Conservation (phyloP, 2,329 filamentous ascomycete genomes). For the Didymella pomorum region DNA sequence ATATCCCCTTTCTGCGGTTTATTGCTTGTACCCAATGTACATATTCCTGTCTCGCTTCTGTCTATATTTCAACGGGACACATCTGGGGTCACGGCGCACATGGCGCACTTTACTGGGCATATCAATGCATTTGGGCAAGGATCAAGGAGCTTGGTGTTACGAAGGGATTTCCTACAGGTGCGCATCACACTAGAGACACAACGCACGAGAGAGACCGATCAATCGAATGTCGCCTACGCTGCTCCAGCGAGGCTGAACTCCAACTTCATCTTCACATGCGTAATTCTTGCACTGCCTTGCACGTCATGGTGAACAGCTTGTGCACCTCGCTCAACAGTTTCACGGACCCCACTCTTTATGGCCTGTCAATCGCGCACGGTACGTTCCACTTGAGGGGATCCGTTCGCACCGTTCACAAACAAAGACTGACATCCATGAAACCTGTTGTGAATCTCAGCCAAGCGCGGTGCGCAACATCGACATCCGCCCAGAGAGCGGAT, state of each 20-base stretch:
- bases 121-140: constrained; percentile 21
- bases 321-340: constrained; percentile 17
- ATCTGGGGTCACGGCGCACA: constrained; percentile 14
- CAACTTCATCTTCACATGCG: not conserved
- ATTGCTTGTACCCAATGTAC: constrained; percentile 28
- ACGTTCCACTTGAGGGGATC: constrained; percentile 1
- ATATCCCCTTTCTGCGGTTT: constrained; percentile 26
- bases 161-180: constrained; percentile 7
- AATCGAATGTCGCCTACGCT: constrained; percentile 13
- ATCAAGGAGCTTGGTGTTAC: constrained; percentile 18
- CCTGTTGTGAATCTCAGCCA: not conserved
- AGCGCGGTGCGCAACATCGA: not conserved
- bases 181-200: constrained; percentile 11
- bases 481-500: not conserved
- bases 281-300: constrained; percentile 5
- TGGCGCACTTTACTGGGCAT: constrained; percentile 19
- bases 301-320: constrained; percentile 13
- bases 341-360: constrained; percentile 8
- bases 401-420: constrained; percentile 3
- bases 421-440: not conserved
- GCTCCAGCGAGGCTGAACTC: constrained; percentile 11
- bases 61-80: constrained; percentile 17
- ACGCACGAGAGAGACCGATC: constrained; percentile 9
- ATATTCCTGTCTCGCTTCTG: constrained; percentile 24
- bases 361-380: constrained; percentile 13